Base-by-base conservation (phyloP, 2,329 filamentous ascomycete species). In the Aspergillus fischeri region DNA sequence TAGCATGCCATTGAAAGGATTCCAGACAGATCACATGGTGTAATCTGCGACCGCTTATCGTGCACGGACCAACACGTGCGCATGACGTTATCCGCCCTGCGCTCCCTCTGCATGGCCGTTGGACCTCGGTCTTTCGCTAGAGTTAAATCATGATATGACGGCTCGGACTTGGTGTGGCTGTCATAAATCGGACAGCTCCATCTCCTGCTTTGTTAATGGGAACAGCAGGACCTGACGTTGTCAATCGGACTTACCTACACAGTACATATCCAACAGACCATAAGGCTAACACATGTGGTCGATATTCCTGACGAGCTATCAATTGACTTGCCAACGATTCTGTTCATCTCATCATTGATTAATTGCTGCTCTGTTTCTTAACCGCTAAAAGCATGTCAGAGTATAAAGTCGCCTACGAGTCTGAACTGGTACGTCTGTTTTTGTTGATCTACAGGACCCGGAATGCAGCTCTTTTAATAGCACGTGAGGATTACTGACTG, bases 321-420 rank as follows among this genome's bases (percentile, higher is more conserved):
- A 35, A 35, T 35, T 35, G n/a, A 24, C 41, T 10, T 14, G 29
- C 32, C 11, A 35, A 11, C n/a, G 20, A 45, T 11, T 44, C 4
- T 47, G 24, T 14, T 14, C 20, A 27, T 25, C 29, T 27, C n/a
- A 14, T 47, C 21, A 10, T 21, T 25, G 14, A 24, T 27, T n/a
- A 7, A 47, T 47, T 7, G 24, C n/a, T 14, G 41, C 38, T 38
- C 25, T 45, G 24, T 42, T 20, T 21, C 29, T 20, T 38, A 91
- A 75, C 91, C 92, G 51, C 88, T 88, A 28, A 91, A 11, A 80
- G 55, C 91, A 74, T 92, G 92, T 48, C 85, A 79, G 35, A 85
- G 83, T 54, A 89, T 72, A 65, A 92, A 91, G 70, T 91, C 85
- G 63, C 81, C 86, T 62, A 93, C 81, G 51, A 68, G 56, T 67